These are phyloP conservation scores for Thalassiosira hispida DNA, from an alignment of 352 stramenopile genomes.

Conservation along the genomic window DNA sequence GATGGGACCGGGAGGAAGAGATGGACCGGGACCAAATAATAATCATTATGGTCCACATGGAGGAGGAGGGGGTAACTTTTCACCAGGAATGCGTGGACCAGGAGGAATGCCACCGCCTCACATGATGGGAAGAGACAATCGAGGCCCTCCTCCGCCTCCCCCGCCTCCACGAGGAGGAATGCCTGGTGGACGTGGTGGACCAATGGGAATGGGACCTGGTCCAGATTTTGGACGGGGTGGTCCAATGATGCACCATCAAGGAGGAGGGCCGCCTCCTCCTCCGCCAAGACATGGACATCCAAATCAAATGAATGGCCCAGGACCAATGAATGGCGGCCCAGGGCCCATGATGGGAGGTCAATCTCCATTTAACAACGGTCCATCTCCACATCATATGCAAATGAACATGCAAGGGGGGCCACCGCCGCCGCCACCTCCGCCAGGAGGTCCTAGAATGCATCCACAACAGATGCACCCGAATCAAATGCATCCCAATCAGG, in stretches of 20 bases:
- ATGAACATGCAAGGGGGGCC: neutral
- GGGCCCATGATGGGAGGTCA: neutral
- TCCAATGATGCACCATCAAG: constrained; percentile 1
- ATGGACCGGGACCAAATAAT: neutral
- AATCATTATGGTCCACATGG: constrained; percentile 4
- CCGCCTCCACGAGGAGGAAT: neutral
- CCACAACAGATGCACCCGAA: neutral
- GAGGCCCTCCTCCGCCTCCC: neutral
- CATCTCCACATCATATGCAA: no score
- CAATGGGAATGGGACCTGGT: neutral
- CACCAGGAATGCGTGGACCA: neutral
- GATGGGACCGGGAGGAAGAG: constrained; percentile 4
- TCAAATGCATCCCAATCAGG: constrained; percentile 4
- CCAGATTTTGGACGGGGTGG: neutral
- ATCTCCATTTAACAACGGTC: neutral
- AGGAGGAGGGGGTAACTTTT: neutral
- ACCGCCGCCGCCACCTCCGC: constrained; percentile 4
- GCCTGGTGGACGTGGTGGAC: neutral
- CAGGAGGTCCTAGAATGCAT: constrained; percentile 4
- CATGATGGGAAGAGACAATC: constrained; percentile 1
- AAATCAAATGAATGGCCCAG: neutral
- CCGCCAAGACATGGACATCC: no score
- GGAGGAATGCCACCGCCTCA: neutral
- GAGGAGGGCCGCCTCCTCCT: constrained; percentile 1
- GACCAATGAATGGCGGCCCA: neutral